Percentiles rank a stretch among this genome's conserved stretches.
These are phyloP conservation scores for Neonectria neomacrospora DNA, from an alignment of 2,329 filamentous ascomycete genomes.

Conservation along the genomic window DNA sequence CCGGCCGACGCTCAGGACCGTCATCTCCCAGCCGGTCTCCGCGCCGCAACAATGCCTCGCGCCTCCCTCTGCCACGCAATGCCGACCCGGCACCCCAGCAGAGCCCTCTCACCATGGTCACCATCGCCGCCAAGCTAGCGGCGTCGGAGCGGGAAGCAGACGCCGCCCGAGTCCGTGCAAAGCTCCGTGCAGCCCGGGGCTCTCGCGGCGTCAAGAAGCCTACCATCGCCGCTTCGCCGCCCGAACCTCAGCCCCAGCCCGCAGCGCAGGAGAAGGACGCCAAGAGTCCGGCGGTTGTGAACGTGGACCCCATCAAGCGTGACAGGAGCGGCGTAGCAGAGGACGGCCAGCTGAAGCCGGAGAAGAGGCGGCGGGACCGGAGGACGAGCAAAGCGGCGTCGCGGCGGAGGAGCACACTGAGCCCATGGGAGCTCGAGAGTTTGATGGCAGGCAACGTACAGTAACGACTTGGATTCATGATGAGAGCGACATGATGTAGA, in stretches of 20 bases:
- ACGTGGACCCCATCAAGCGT: slow-evolving; percentile 52
- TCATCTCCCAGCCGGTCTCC: slow-evolving; percentile 35
- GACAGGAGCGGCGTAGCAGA: slow-evolving; percentile 38
- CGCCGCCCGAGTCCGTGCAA: slow-evolving; percentile 70
- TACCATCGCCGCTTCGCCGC: slow-evolving; percentile 38
- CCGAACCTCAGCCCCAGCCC: slow-evolving; percentile 27
- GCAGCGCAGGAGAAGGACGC: slow-evolving; percentile 19
- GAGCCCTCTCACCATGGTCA: slow-evolving; percentile 69
- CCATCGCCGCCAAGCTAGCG: slow-evolving; percentile 71
- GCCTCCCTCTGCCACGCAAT: slow-evolving; percentile 49
- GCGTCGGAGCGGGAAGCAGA: slow-evolving; percentile 73
- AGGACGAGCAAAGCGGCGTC: slow-evolving; percentile 66
- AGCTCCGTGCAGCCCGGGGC: slow-evolving; percentile 65
- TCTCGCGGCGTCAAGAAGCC: slow-evolving; percentile 49
- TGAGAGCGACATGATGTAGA: slow-evolving; percentile 13
- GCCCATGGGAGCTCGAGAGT: slow-evolving; percentile 77
- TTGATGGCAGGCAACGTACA: slow-evolving; percentile 65
- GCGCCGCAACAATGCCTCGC: slow-evolving; percentile 36
- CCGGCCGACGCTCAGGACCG: slow-evolving; percentile 29
- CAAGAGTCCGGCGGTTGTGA: slow-evolving; percentile 29
- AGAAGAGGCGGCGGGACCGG: slow-evolving; percentile 63
- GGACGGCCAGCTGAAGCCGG: slow-evolving; percentile 42
- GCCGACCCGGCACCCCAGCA: slow-evolving; percentile 58
- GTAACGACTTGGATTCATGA: slow-evolving; percentile 41
- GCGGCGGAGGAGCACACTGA: slow-evolving; percentile 78